Evolutionary conservation across 495 filamentous ascomycete species (phyloP).

Genomic region (Hypoxylon lienhwacheense): DNA sequence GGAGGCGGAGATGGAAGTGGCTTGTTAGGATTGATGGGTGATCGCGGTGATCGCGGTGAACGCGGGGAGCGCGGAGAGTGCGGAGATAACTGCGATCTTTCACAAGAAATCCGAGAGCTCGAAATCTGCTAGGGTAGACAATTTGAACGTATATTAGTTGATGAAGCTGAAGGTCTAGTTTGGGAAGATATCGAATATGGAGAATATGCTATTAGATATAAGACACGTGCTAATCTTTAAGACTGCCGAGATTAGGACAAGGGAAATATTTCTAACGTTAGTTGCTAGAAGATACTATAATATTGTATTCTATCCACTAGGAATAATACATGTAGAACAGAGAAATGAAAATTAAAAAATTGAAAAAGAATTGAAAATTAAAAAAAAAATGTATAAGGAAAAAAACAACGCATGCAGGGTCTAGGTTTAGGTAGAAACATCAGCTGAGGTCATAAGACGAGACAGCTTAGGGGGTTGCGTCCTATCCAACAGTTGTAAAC

Average conservation of each 20-base stretch:
- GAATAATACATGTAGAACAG: no score
- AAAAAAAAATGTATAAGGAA: constrained; percentile 7
- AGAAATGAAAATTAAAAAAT: constrained; percentile 8
- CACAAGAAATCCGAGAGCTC: constrained; percentile 29
- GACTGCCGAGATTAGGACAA: no score
- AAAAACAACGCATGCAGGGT: constrained; percentile 37
- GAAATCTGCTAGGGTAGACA: constrained; percentile 21
- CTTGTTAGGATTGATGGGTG: constrained; percentile 52
- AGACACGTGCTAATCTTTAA: constrained; percentile 21
- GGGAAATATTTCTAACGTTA: constrained; percentile 17
- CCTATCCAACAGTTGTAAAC: constrained; percentile 10
- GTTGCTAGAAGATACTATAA: no score
- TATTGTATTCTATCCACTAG: no score
- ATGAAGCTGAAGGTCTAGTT: neutral
- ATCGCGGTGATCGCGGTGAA: constrained; percentile 42
- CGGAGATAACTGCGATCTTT: constrained; percentile 39
- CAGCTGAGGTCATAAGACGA: constrained; percentile 37
- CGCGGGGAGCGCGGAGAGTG: no score
- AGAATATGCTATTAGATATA: no score
- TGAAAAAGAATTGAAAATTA: constrained; percentile 17
- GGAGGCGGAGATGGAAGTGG: constrained; percentile 56
- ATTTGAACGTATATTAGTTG: neutral
- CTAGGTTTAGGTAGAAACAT: constrained; percentile 24
- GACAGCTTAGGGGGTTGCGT: constrained; percentile 21
- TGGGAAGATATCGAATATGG: no score